phyloP scores from a whole-genome alignment of 805 yeast species.

The Yarrowia deformans region DNA sequence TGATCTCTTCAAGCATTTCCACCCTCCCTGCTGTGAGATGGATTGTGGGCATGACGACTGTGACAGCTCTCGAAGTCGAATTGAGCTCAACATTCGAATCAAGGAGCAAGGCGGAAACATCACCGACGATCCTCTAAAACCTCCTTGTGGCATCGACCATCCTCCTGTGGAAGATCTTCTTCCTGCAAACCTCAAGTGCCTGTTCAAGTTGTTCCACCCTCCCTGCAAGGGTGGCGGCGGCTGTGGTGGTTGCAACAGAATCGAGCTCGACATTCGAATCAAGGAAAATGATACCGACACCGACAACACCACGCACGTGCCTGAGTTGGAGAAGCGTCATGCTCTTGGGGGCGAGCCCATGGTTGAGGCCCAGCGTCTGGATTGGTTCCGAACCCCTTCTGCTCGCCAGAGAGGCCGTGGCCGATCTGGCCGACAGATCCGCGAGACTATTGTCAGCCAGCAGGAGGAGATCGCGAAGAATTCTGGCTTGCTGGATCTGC shows the following conservation, averaged over 20 bases:
- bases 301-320: background rate
- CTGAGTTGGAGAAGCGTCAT: background rate
- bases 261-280: conserved; percentile 18
- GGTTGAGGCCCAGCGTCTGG: conserved; percentile 13
- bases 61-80: conserved; percentile 8
- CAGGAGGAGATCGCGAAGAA: conserved; percentile 23
- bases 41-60: conserved; percentile 29
- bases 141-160: conserved; percentile 23
- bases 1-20: conserved; percentile 35
- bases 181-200: conserved; percentile 3
- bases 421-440: conserved; percentile 11
- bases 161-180: conserved; percentile 22
- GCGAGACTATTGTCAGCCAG: conserved; percentile 20
- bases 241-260: conserved; percentile 12
- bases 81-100: conserved; percentile 29
- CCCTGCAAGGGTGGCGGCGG: conserved; percentile 16
- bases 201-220: conserved; percentile 24
- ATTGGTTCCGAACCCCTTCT: conserved; percentile 9
- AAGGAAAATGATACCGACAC: conserved; percentile 7
- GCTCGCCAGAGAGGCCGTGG: conserved; percentile 21
- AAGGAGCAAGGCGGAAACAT: conserved; percentile 18
- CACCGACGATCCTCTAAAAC: conserved; percentile 12
- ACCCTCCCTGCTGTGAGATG: conserved; percentile 24
- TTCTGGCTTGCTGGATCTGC: conserved; percentile 1
- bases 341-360: conserved; percentile 2